Evolutionary conservation across 495 filamentous ascomycete species (phyloP).

Genomic region (Geopyxis carbonaria): DNA sequence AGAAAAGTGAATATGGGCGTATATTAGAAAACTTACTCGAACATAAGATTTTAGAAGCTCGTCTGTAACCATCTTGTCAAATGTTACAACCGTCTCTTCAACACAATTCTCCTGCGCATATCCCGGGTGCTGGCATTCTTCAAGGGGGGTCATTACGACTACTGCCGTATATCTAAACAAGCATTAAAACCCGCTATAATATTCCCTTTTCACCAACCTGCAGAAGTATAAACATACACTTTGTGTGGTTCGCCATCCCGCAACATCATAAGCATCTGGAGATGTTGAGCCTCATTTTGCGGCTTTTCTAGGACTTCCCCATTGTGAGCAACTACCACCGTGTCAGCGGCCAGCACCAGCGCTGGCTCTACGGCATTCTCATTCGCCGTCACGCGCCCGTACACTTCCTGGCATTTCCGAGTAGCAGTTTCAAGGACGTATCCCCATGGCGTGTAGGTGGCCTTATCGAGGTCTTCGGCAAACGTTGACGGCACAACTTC

Average conservation of each 20-base stretch:
- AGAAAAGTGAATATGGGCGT: background rate
- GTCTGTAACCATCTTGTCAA: constrained; percentile 56
- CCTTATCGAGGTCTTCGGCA: constrained; percentile 68
- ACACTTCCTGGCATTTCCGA: constrained; percentile 65
- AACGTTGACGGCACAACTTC: constrained; percentile 66
- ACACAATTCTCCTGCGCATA: constrained; percentile 66
- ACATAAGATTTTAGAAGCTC: constrained; percentile 80
- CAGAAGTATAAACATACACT: no score
- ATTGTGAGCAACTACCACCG: constrained; percentile 58
- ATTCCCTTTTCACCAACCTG: no score
- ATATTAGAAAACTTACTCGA: background rate
- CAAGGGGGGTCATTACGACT: constrained; percentile 60
- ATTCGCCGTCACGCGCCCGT: constrained; percentile 35
- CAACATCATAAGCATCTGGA: constrained; percentile 62
- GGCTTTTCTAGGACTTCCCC: constrained; percentile 86
- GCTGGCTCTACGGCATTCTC: constrained; percentile 43
- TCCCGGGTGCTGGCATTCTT: constrained; percentile 58
- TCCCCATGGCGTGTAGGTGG: constrained; percentile 55
- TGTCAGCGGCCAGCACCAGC: constrained; percentile 81
- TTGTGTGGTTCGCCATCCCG: constrained; percentile 58
- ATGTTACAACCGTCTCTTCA: constrained; percentile 74
- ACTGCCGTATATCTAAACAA: constrained; percentile 73
- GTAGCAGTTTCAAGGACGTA: constrained; percentile 80
- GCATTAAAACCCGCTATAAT: no score
- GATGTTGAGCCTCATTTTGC: constrained; percentile 55